phyloP scores from a whole-genome alignment of 495 filamentous ascomycete genomes.

The Penicillium fimorum region DNA sequence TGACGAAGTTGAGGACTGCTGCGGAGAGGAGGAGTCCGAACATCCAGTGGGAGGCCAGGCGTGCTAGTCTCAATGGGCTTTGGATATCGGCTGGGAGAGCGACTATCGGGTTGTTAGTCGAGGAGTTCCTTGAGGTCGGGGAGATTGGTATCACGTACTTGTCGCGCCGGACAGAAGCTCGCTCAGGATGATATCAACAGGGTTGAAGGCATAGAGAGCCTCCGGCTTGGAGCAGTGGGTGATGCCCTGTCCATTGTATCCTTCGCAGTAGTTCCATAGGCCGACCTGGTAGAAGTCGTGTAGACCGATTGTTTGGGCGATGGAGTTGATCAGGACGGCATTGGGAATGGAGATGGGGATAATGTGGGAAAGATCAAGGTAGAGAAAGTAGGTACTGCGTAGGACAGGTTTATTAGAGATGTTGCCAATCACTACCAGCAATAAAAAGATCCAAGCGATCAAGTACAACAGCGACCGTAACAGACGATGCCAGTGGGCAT shows the following conservation, averaged over 20 bases:
- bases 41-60: slow-evolving; percentile 83
- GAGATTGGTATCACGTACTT: slow-evolving; percentile 46
- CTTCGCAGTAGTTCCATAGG: slow-evolving; percentile 87
- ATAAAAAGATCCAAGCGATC: slow-evolving; percentile 69
- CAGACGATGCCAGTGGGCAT: slow-evolving; percentile 41
- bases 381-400: slow-evolving; percentile 73
- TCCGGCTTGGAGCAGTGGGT: slow-evolving; percentile 68
- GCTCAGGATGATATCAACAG: slow-evolving; percentile 70
- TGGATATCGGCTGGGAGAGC: slow-evolving; percentile 71
- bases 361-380: slow-evolving; percentile 79
- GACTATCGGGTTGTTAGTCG: slow-evolving; percentile 48
- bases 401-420: slow-evolving; percentile 58
- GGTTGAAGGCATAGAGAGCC: slow-evolving; percentile 85
- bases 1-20: slow-evolving; percentile 62
- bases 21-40: slow-evolving; percentile 81
- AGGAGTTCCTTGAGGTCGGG: background rate
- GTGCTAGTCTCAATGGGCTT: slow-evolving; percentile 69
- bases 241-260: slow-evolving; percentile 68
- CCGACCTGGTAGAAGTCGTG: slow-evolving; percentile 95
- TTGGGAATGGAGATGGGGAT: slow-evolving; percentile 74
- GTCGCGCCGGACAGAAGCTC: slow-evolving; percentile 80
- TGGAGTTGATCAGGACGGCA: slow-evolving; percentile 75
- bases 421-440: slow-evolving; percentile 77
- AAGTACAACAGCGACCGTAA: slow-evolving; percentile 70
- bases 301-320: slow-evolving; percentile 83